These are phyloP conservation scores for Biscogniauxia marginata DNA, from an alignment of 2,329 filamentous ascomycete species.

Conservation along the genomic window DNA sequence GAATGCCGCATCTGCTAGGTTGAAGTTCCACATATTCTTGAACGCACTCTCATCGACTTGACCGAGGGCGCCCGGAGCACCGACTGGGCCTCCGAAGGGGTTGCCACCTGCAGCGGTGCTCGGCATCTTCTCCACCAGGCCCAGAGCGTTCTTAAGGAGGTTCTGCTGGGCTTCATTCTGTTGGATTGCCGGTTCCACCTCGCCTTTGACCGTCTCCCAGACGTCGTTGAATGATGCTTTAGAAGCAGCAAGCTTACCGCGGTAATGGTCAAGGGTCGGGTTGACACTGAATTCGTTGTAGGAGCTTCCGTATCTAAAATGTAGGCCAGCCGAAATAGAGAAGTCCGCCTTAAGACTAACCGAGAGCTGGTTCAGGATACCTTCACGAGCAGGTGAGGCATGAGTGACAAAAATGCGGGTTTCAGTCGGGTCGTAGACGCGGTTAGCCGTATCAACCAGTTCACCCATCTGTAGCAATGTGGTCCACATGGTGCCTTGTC, in stretches of 20 bases:
- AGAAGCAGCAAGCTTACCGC: slow-evolving; percentile 94
- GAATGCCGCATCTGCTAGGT: slow-evolving; percentile 94
- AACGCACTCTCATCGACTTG: slow-evolving; percentile 98
- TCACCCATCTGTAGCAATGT: slow-evolving; percentile 98
- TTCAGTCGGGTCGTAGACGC: slow-evolving; percentile 97
- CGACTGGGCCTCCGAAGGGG: slow-evolving; percentile 85
- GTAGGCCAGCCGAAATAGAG: slow-evolving; percentile 93
- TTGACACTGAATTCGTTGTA: slow-evolving; percentile 99
- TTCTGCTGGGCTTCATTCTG: slow-evolving; percentile 94
- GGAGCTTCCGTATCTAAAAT: slow-evolving; percentile 98
- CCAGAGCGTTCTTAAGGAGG: slow-evolving; percentile 83
- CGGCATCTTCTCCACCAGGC: slow-evolving; percentile 98
- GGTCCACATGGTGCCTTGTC: slow-evolving; percentile 99
- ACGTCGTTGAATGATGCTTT: slow-evolving; percentile 99
- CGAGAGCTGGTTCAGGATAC: slow-evolving; percentile 94
- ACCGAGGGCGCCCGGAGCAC: slow-evolving; percentile 70
- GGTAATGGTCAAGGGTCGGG: slow-evolving; percentile 95
- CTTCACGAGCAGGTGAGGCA: slow-evolving; percentile 92
- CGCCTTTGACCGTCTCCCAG: slow-evolving; percentile 96
- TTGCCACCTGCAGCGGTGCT: slow-evolving; percentile 92
- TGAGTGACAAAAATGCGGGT: slow-evolving; percentile 96
- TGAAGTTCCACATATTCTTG: slow-evolving; percentile 99
- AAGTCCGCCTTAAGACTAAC: slow-evolving; percentile 98
- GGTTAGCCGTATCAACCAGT: slow-evolving; percentile 94
- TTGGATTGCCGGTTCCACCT: slow-evolving; percentile 91